A percentile compares a stretch with the other conserved stretches of the same genome.
Evolutionary conservation across 352 stramenopile genomes (phyloP).

Genomic region (Phytophthora sp.): DNA sequence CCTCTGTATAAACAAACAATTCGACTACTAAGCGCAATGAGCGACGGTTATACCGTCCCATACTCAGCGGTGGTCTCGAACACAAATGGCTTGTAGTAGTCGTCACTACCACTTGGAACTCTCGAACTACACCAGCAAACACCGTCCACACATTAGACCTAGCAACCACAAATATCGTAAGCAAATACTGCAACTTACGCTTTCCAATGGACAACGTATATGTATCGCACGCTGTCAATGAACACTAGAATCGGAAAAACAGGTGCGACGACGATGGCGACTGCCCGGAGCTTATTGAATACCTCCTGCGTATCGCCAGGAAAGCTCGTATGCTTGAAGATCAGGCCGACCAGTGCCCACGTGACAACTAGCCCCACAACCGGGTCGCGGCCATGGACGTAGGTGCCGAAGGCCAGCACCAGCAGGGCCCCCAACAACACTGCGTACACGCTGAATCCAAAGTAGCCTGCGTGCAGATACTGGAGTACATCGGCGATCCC

Average conservation of each 20-base stretch:
- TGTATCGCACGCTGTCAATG: slow-evolving; percentile 50
- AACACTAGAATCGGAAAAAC: slow-evolving; percentile 53
- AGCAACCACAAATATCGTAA: not conserved
- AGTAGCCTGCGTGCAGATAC: slow-evolving; percentile 48
- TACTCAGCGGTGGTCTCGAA: slow-evolving; percentile 62
- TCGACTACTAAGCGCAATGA: slow-evolving; percentile 11
- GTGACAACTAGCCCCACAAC: slow-evolving; percentile 57
- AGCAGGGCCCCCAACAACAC: slow-evolving; percentile 44
- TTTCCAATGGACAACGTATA: slow-evolving; percentile 59
- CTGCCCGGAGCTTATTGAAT: slow-evolving; percentile 55
- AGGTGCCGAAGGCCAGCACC: slow-evolving; percentile 50
- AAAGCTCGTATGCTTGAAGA: slow-evolving; percentile 45
- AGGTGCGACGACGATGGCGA: slow-evolving; percentile 47
- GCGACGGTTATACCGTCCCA: slow-evolving; percentile 45
- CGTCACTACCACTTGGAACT: slow-evolving; percentile 32
- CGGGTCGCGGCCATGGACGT: slow-evolving; percentile 55
- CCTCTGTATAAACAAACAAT: slow-evolving; percentile 34
- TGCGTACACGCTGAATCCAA: slow-evolving; percentile 56
- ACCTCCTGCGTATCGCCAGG: slow-evolving; percentile 45
- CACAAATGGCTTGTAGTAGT: slow-evolving; percentile 53
- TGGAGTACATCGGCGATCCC: slow-evolving; percentile 54
- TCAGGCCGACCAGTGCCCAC: slow-evolving; percentile 49
- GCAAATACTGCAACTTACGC: slow-evolving; percentile 28
- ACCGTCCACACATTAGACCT: no score
- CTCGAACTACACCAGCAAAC: slow-evolving; percentile 6